phyloP scores from a whole-genome alignment of 148 eudicot genomes.

The Limonium bicolor region DNA sequence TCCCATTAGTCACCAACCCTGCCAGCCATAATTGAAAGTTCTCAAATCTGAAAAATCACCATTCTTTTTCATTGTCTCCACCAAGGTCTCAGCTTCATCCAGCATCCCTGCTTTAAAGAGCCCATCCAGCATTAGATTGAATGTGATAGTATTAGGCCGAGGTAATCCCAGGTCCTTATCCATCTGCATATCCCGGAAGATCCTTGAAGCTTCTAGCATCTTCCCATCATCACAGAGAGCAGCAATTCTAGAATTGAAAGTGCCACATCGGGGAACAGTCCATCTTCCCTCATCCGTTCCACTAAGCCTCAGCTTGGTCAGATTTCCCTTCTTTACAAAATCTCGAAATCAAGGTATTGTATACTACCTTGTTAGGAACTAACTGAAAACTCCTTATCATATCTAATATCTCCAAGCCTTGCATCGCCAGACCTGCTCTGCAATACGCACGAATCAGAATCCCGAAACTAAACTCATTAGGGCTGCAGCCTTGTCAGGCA shows the following conservation, averaged over 20 bases:
- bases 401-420: slow-evolving; percentile 49
- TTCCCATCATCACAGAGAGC: slow-evolving; percentile 69
- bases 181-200: slow-evolving; percentile 90
- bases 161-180: slow-evolving; percentile 62
- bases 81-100: slow-evolving; percentile 58
- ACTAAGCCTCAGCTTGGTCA: slow-evolving; percentile 73
- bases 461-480: slow-evolving; percentile 74
- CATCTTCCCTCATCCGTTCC: slow-evolving; percentile 67
- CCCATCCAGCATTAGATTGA: slow-evolving; percentile 66
- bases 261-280: slow-evolving; percentile 61
- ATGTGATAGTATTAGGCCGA: slow-evolving; percentile 45
- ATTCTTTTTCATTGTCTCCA: slow-evolving; percentile 54
- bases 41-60: slow-evolving; percentile 26
- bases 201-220: slow-evolving; percentile 70
- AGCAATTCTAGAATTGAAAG: slow-evolving; percentile 81
- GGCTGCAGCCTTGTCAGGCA: slow-evolving; percentile 61
- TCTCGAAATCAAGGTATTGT: slow-evolving; percentile 68
- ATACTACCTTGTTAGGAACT: slow-evolving; percentile 41
- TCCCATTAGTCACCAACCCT: slow-evolving; percentile 60
- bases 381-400: slow-evolving; percentile 32
- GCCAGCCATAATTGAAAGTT: slow-evolving; percentile 67
- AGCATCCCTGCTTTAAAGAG: slow-evolving; percentile 67
- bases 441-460: slow-evolving; percentile 84
- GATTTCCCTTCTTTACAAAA: slow-evolving; percentile 61
- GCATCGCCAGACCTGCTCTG: slow-evolving; percentile 23